phyloP scores from a whole-genome alignment of 345 rosid species.

The Eutrema yunnanense region DNA sequence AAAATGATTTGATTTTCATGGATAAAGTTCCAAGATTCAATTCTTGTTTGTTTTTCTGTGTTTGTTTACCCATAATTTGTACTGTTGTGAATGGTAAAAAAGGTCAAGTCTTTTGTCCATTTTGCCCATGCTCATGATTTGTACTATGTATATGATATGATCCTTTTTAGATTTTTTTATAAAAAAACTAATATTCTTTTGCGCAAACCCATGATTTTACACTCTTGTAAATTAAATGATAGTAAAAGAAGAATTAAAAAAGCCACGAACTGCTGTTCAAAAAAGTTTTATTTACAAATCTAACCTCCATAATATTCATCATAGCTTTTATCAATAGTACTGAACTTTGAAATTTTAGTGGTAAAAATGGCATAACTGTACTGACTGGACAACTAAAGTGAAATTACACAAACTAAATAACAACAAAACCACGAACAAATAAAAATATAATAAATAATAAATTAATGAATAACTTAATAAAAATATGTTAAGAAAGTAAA shows the following conservation, averaged over 20 bases:
- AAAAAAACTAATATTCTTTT: background rate
- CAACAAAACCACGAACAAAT: conserved; percentile 11
- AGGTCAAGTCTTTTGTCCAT: conserved; percentile 4
- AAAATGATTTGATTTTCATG: conserved; percentile 8
- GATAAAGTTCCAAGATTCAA: conserved; percentile 7
- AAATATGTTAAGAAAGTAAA: background rate
- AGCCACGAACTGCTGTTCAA: conserved; percentile 10
- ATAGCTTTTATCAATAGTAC: conserved; percentile 28
- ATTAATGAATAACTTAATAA: background rate
- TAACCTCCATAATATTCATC: conserved; percentile 17
- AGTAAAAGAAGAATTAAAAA: conserved; percentile 11
- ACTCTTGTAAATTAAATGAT: background rate
- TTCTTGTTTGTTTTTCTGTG: conserved; percentile 12
- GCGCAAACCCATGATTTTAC: conserved; percentile 9
- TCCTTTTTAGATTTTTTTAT: background rate
- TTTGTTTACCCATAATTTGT: conserved; percentile 25
- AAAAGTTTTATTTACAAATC: conserved; percentile 27
- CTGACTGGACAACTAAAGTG: conserved; percentile 25
- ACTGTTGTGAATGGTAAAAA: conserved; percentile 28
- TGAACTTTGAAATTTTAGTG: conserved; percentile 1
- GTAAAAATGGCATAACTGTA: conserved; percentile 14
- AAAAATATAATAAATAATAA: background rate
- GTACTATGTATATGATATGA: conserved; percentile 1
- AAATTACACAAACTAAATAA: conserved; percentile 29
- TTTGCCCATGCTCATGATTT: conserved; percentile 23